Percentiles rank a stretch among this genome's conserved stretches.
These are phyloP conservation scores for Ophiocordyceps polyrhachis-furcata DNA, from an alignment of 2,329 filamentous ascomycete genomes.

Conservation along the genomic window DNA sequence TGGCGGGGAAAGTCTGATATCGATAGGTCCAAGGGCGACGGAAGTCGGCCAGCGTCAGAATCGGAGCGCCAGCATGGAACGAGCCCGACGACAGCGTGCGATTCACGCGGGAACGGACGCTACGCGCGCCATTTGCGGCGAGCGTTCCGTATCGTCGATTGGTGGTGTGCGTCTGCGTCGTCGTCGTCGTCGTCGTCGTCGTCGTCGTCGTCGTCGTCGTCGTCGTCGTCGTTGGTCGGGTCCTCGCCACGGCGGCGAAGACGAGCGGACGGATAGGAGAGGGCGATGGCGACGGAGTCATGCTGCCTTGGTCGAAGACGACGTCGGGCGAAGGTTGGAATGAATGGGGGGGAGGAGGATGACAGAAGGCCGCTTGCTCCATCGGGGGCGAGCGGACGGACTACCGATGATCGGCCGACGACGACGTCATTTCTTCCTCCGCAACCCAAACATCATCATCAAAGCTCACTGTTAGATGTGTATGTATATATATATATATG, in stretches of 20 bases:
- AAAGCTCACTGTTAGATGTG: no score
- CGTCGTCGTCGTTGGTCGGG: not conserved
- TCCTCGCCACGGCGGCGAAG: not conserved
- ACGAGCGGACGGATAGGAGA: not conserved
- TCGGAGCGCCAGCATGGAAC: conserved; percentile 32
- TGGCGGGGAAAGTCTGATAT: conserved; percentile 67
- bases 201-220: not conserved
- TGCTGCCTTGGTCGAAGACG: not conserved
- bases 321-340: not conserved
- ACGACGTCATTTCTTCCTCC: not conserved
- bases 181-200: no score
- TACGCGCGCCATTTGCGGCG: not conserved
- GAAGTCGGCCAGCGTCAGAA: conserved; percentile 17
- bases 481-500: no score
- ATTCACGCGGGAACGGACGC: not conserved
- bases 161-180: no score
- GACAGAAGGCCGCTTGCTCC: not conserved
- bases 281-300: not conserved
- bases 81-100: conserved; percentile 22
- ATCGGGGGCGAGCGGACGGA: not conserved
- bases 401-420: not conserved
- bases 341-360: no score
- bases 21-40: conserved; percentile 31
- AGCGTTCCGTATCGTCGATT: no score
- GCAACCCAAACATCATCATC: no score